Evolutionary conservation across 2,329 filamentous ascomycete genomes (phyloP), one percentile per base, ranked within the genome.

Genomic region (Aspergillus terreus): DNA sequence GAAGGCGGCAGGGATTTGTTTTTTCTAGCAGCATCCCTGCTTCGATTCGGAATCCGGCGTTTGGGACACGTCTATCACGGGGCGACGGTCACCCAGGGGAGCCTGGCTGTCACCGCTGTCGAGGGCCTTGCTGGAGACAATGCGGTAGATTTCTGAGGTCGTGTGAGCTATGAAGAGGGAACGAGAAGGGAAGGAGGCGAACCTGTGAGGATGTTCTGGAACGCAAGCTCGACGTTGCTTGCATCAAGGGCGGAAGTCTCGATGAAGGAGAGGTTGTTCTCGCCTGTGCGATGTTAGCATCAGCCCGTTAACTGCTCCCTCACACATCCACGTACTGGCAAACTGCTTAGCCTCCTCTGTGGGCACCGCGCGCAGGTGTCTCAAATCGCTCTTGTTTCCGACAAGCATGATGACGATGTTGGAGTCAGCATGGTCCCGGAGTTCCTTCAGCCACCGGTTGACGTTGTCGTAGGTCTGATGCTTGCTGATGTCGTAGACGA

Each of bases 401-500:
- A 97, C 94, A 67, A 99, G 81, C 94, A 99, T 99, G 73, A 99
- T 99, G 67, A 99, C 92, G 67, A 97, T 96, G 79, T 97, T 97
- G 67, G 91, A 92, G 73, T 99, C 94, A 64, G 94, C 94, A 76
- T 99, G 92, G 71, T 96, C 94, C 66, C 94, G 86, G 70, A 99
- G 82, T 81, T 99, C 94, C 80, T 97, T 99, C 79, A 99, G 79
- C 94, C 94, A 99, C 77, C 95, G 84, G 62, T 91, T 96, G 68
- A 99, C 94, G 73, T 97, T 97, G 78, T 97, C 92, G 76, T 96
- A 97, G 61, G 94, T 97, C 79, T 96, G 91, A 76, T 96, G 91
- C 83, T 97, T 97, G 87, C 90, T 96, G 76, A 97, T 97, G 75
- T 99, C 92, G 80, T 99, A 99, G 69, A 99, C 94, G 60, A 99